Evolutionary conservation across 768 basidiomycete species (phyloP).

Genomic region (Cyclocybe cylindracea): DNA sequence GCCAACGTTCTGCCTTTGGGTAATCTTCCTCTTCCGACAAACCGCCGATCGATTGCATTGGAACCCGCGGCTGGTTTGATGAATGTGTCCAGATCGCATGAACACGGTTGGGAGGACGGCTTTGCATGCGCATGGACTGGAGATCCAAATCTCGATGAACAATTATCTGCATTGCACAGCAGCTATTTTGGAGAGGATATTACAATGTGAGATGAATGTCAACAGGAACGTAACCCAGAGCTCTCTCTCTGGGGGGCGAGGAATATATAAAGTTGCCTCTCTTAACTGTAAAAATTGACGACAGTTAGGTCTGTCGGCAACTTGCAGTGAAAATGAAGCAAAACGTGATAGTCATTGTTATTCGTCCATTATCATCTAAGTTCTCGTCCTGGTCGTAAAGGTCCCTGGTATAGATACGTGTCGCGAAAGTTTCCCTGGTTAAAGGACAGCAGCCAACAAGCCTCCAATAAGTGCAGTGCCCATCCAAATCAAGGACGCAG

Average conservation of each 20-base stretch:
- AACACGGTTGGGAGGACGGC: not conserved
- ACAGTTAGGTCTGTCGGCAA: not conserved
- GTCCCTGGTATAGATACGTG: too few relatives aligned
- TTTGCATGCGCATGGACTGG: not conserved
- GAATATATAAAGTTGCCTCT: not conserved
- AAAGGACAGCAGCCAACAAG: too few relatives aligned
- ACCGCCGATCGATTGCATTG: not conserved
- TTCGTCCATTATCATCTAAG: too few relatives aligned
- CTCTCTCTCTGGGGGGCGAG: not conserved
- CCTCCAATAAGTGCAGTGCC: too few relatives aligned
- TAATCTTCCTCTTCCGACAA: not conserved
- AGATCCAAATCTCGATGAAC: not conserved
- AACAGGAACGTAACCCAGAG: slow-evolving; percentile 1
- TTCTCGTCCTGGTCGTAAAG: too few relatives aligned
- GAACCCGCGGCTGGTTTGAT: slow-evolving; percentile 2
- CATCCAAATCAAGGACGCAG: too few relatives aligned
- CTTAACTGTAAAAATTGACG: not conserved
- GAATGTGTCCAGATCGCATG: not conserved
- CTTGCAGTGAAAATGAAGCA: not conserved
- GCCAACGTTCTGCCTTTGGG: not conserved
- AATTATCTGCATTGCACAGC: not conserved
- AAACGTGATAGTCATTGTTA: not conserved
- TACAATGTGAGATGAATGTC: not conserved
- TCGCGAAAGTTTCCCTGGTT: too few relatives aligned
- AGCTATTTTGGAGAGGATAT: not conserved